Conservation (phyloP, 441 rosid species). For the Omphalea diandra region DNA sequence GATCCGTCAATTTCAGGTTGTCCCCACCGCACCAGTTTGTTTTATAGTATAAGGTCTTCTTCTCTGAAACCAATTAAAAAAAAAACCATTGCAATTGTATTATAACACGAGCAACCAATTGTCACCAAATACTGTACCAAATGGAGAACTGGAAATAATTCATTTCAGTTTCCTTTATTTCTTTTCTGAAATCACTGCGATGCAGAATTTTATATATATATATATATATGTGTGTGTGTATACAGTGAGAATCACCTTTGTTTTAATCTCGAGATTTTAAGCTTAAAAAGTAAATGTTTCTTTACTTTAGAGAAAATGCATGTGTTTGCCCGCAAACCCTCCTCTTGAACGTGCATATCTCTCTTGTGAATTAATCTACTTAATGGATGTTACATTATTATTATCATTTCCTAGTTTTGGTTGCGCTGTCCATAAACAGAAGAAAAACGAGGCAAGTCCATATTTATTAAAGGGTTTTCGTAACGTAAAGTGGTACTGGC, state of each 20-base stretch:
- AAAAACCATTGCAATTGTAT: not conserved
- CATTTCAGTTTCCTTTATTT: too few relatives aligned
- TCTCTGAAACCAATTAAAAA: not conserved
- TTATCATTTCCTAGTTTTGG: not conserved
- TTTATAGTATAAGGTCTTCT: not conserved
- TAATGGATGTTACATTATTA: not conserved
- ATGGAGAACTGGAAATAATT: too few relatives aligned
- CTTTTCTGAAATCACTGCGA: too few relatives aligned
- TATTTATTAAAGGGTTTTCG: not conserved
- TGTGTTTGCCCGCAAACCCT: not conserved
- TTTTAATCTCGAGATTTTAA: too few relatives aligned
- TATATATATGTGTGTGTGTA: too few relatives aligned
- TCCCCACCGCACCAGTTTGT: too few relatives aligned
- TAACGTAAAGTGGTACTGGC: constrained; percentile 7
- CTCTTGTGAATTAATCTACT: not conserved
- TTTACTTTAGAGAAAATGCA: not conserved
- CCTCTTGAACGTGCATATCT: not conserved
- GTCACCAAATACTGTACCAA: too few relatives aligned
- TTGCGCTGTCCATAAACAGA: not conserved
- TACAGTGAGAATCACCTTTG: too few relatives aligned
- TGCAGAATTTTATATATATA: too few relatives aligned
- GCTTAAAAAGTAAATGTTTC: not conserved
- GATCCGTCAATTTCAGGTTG: too few relatives aligned
- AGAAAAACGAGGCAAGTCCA: not conserved
- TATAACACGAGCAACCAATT: not conserved